Conservation (phyloP, 192 early-diverging fungal genomes). For the Chytriomyces confervae region DNA sequence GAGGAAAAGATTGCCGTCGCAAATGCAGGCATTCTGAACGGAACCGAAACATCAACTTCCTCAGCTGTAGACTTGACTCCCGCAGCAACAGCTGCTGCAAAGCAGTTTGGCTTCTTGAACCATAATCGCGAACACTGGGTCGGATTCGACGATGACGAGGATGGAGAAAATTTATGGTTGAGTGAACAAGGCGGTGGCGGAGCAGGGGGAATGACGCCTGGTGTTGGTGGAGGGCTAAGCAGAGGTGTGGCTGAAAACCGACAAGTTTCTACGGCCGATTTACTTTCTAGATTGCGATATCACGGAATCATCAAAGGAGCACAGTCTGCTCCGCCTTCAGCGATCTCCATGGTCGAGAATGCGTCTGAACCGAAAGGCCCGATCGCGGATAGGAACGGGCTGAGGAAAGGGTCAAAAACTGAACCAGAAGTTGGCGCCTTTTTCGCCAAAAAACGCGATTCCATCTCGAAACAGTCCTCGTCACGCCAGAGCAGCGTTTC, state of each 20-base stretch:
- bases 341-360: not conserved
- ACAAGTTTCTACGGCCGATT: conserved; percentile 12
- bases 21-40: not conserved
- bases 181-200: not conserved
- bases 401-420: not conserved
- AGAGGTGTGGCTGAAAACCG: not conserved
- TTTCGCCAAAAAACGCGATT: not conserved
- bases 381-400: not conserved
- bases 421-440: not conserved
- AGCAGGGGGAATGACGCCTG: not conserved
- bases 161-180: conserved; percentile 19
- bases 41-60: not conserved
- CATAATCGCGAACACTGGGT: conserved; percentile 31
- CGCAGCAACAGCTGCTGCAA: not conserved
- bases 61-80: not conserved
- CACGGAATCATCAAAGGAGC: not conserved
- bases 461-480: not conserved
- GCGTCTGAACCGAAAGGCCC: not conserved
- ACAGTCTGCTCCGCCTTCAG: not conserved
- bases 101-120: conserved; percentile 5
- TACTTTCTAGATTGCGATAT: not conserved
- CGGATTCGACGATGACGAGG: conserved; percentile 14
- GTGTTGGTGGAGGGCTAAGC: not conserved
- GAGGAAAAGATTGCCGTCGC: not conserved
- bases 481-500: not conserved